Base-by-base conservation (phyloP, 768 basidiomycete species). In the Pleurotus cornucopiae region DNA sequence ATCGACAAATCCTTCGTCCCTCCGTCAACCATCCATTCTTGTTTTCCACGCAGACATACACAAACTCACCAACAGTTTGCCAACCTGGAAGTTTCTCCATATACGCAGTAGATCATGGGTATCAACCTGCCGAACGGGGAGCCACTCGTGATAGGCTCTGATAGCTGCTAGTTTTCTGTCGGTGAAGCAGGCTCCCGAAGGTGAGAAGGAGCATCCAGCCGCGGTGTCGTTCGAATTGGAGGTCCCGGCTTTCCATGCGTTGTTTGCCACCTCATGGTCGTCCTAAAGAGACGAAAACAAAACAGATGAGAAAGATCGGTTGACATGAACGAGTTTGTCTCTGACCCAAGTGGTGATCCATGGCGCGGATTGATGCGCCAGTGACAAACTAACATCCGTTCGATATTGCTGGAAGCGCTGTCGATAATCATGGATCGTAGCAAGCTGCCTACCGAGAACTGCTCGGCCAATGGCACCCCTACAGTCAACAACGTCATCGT, bases 51-150 rank as follows among this genome's bases (percentile, higher is more conserved):
- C 23, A 34, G 11, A 30, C 30, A 7, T 2, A 3, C 30, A 6
- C n/a, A 21, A 41, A 16, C 41, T 7, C 34, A 55, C 54, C 26
- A 83, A 63, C 14, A 85, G 73, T 63, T 82, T 81, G 44, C 83
- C 83, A 37, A 85, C 76, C 67, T 83, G 78, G 69, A 85, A 84
- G 63, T 81, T 82, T 34, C 83, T 75, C 81, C 81, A 85, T 49
- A 84, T 84, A 21, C 82, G 73, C 12, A 84, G 74, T 60, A 79
- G 74, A 65, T 84, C 80, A 51, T 76, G 74, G 1, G 74, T 72
- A 39, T 75, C 75, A 13, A 85, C 79, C 57, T 83, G 80, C 3
- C 84, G 73, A 56, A 85, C 80, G 11, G 82, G 82, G 70, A 84
- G 75, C 82, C 82, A 84, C 58, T 83, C 82, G 61, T 84, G 80